Evolutionary conservation across 139 green algal species (phyloP), one percentile per base, ranked within the genome.

Genomic region (Raphidocelis subcapitata): DNA sequence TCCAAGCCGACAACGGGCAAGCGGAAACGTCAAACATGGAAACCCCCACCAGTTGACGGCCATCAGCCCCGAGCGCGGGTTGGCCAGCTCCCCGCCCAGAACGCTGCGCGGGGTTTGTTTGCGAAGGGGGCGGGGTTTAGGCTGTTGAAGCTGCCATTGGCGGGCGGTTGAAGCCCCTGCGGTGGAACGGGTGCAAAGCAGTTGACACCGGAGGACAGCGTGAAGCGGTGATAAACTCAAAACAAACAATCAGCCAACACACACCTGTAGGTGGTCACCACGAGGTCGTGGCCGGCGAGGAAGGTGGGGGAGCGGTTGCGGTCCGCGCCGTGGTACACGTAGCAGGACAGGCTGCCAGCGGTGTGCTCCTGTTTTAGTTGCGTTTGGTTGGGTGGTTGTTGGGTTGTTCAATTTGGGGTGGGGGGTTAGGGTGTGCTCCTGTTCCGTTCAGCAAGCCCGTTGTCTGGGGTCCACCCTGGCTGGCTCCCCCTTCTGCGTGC

Each of bases 291-390:
- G 3, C 44, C 54, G 21, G 79, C 76, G n/a, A 95, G 76, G 26
- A 82, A 81, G 14, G 56, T 4, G 5, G 69, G 8, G 14, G 55
- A 76, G 47, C 37, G 51, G 69, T 81, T 79, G 62, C 85, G 77
- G 18, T 84, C 61, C 1, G 78, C 64, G 15, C 73, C 83, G 31
- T 89, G 71, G 62, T 89, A 84, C 10, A 81, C 35, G 3, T 23
- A 3, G 35, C 74, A 79, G 67, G 78, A 65, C 36, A 91, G 70
- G 20, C 61, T 71, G 33, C 82, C 82, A 8, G 55, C 62, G 2
- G 74, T 81, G 71, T 93, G 88, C 75, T 93, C 87, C 49, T 82
- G n/a, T n/a, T n/a, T n/a, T n/a, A n/a, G n/a, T n/a, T n/a, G n/a
- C n/a, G n/a, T n/a, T n/a, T n/a, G n/a, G n/a, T n/a, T n/a, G n/a